Evolutionary conservation across 164 flowering plant genomes (phyloP).

Genomic region (Chimonanthus salicifolius): DNA sequence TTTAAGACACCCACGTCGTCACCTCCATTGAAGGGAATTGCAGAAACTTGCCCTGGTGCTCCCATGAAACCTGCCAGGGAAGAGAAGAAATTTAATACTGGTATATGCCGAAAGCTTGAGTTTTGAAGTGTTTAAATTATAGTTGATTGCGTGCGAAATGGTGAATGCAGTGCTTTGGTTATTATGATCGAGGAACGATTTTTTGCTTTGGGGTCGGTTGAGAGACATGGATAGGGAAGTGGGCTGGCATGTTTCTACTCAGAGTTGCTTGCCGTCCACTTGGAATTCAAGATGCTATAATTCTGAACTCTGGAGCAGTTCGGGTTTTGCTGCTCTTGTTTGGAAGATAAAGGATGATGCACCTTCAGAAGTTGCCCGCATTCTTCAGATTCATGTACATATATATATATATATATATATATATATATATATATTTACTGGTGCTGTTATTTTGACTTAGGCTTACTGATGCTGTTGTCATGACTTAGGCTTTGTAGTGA

Average conservation of each 20-base stretch:
- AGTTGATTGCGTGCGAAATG: not conserved
- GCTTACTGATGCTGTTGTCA: not conserved
- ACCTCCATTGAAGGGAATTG: slow-evolving; percentile 29
- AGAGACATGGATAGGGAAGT: not conserved
- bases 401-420: too few relatives aligned
- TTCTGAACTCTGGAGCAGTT: not conserved
- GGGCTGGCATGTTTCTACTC: not conserved
- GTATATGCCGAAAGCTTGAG: slow-evolving; percentile 57
- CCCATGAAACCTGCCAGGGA: slow-evolving; percentile 38
- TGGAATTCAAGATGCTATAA: not conserved
- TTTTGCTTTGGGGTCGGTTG: not conserved
- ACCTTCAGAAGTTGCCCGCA: not conserved
- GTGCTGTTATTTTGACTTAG: not conserved
- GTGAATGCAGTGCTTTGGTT: too few relatives aligned
- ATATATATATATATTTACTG: too few relatives aligned
- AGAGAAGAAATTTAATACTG: slow-evolving; percentile 26
- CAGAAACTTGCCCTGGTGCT: slow-evolving; percentile 69
- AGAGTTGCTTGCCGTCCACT: not conserved
- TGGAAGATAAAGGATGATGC: not conserved
- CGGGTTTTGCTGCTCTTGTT: not conserved
- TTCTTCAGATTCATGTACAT: not conserved
- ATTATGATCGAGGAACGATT: not conserved
- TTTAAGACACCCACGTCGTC: slow-evolving; percentile 36
- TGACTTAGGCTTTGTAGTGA: not conserved
- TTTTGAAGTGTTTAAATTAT: slow-evolving; percentile 25